These are phyloP conservation scores for Lindgomyces ingoldianus DNA, from an alignment of 495 filamentous ascomycete species.

Conservation along the genomic window DNA sequence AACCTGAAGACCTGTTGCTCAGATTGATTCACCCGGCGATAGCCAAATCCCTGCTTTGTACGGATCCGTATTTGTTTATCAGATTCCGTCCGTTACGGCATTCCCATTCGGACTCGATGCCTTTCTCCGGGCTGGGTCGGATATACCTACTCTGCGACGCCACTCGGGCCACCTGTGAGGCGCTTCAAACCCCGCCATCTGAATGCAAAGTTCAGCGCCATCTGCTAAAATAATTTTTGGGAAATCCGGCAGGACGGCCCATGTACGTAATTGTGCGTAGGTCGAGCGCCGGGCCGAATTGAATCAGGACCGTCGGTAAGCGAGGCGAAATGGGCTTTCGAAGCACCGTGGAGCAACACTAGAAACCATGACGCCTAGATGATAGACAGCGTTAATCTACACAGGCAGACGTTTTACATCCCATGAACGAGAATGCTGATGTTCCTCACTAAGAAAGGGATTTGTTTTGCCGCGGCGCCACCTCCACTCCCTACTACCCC, in stretches of 20 bases:
- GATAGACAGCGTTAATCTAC: neutral
- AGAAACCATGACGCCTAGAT: neutral
- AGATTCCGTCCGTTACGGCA: neutral
- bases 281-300: neutral
- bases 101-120: neutral
- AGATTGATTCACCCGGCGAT: no score
- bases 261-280: constrained; percentile 3
- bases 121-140: neutral
- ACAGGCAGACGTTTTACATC: no score
- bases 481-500: neutral
- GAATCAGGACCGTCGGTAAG: neutral
- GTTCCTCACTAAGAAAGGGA: neutral
- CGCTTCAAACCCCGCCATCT: neutral
- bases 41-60: no score
- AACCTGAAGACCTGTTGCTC: no score
- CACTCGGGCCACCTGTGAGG: neutral
- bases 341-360: neutral
- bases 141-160: neutral
- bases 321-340: neutral
- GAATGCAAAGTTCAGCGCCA: neutral
- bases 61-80: neutral
- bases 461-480: neutral
- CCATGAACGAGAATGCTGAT: no score
- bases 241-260: neutral
- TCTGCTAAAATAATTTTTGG: neutral